These are phyloP conservation scores for Martensiomyces pterosporus DNA, from an alignment of 192 early-diverging fungal species.

Conservation along the genomic window DNA sequence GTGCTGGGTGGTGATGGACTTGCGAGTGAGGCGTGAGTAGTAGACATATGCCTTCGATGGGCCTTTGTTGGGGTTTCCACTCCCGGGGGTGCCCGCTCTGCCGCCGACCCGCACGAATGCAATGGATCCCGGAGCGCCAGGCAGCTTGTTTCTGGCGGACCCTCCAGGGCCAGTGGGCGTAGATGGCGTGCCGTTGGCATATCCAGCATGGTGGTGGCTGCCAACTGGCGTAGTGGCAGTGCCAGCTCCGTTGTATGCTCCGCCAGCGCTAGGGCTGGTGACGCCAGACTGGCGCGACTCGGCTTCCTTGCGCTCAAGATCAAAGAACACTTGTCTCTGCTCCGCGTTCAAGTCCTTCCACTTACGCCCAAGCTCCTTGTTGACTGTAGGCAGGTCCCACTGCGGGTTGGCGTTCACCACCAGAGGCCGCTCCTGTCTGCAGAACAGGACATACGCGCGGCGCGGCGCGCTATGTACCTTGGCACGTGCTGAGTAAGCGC, in stretches of 20 bases:
- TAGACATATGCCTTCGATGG: constrained; percentile 47
- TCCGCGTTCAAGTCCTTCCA: constrained; percentile 46
- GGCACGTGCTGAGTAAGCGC: constrained; percentile 13
- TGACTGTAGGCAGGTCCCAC: constrained; percentile 49
- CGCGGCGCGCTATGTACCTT: constrained; percentile 35
- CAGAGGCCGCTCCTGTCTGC: constrained; percentile 36
- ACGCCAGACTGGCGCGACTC: constrained; percentile 31
- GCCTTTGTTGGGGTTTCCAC: constrained; percentile 43
- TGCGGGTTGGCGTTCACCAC: constrained; percentile 31
- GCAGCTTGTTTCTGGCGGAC: no score
- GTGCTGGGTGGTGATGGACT: constrained; percentile 27
- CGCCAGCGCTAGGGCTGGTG: no score
- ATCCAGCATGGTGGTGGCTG: not conserved
- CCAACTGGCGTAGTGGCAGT: no score
- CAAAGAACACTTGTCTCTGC: constrained; percentile 32
- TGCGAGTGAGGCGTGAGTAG: constrained; percentile 43
- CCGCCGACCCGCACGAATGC: constrained; percentile 3
- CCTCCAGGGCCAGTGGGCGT: not conserved
- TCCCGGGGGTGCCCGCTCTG: constrained; percentile 7
- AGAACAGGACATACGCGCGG: constrained; percentile 49
- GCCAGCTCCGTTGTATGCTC: no score
- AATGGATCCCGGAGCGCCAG: not conserved
- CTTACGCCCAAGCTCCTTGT: constrained; percentile 49
- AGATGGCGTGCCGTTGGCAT: not conserved
- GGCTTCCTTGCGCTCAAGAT: constrained; percentile 35